These are phyloP conservation scores for Globisporangium nagaii DNA, from an alignment of 352 stramenopile species.

Conservation along the genomic window DNA sequence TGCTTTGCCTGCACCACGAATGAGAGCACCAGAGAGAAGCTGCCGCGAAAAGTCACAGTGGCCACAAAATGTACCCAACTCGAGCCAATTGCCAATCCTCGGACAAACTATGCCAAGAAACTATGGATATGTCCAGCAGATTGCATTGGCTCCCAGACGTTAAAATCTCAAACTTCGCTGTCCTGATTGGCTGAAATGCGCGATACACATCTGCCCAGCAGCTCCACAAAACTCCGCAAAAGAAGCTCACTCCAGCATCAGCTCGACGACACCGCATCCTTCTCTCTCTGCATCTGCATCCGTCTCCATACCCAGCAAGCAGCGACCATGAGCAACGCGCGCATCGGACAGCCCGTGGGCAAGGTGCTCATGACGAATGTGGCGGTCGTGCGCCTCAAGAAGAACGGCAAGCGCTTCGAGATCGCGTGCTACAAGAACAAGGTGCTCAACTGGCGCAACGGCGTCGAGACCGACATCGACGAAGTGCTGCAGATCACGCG, in stretches of 20 bases:
- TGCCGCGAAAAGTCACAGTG: not conserved
- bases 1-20: too few species aligned
- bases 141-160: not conserved
- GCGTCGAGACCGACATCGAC: constrained; percentile 96
- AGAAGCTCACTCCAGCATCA: not conserved
- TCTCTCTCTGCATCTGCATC: not conserved
- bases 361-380: constrained; percentile 96
- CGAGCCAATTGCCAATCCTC: too few species aligned
- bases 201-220: too few species aligned
- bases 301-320: not conserved
- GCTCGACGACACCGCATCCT: too few species aligned
- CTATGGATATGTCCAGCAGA: too few species aligned
- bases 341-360: constrained; percentile 76
- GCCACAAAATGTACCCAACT: not conserved
- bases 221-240: not conserved
- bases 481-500: constrained; percentile 97
- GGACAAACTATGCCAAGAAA: too few species aligned
- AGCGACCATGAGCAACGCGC: constrained; percentile 39
- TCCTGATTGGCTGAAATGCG: not conserved
- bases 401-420: constrained; percentile 96
- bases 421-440: constrained; percentile 99
- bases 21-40: not conserved
- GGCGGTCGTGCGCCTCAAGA: constrained; percentile 94
- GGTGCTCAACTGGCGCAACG: constrained; percentile 97
- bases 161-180: too few species aligned